phyloP scores from a whole-genome alignment of 2,329 filamentous ascomycete genomes.

The Diaporthe sp. region DNA sequence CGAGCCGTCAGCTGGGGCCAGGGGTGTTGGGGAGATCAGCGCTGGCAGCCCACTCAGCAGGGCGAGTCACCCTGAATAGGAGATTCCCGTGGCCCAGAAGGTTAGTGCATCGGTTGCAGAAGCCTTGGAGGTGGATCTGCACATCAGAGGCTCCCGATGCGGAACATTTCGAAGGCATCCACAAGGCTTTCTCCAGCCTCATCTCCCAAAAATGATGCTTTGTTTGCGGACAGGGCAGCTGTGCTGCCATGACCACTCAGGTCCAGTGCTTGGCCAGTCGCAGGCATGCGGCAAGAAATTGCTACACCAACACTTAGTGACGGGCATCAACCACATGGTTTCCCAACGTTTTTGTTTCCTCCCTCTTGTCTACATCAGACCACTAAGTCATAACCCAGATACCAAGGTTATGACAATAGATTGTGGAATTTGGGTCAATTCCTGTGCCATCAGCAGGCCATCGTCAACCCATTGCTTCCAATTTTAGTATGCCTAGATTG shows the following conservation, averaged over 20 bases:
- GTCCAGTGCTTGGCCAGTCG: background rate
- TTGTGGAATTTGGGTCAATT: background rate
- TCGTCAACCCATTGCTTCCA: background rate
- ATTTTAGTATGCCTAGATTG: background rate
- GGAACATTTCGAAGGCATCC: conserved; percentile 22
- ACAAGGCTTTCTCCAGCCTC: conserved; percentile 29
- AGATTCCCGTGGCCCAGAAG: conserved; percentile 5
- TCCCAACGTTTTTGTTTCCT: background rate
- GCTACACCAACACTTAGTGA: background rate
- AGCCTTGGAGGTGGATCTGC: conserved; percentile 22
- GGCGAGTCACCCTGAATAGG: background rate
- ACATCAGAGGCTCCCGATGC: conserved; percentile 8
- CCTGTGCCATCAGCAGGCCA: background rate
- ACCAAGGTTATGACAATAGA: accelerated
- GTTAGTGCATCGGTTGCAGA: conserved; percentile 4
- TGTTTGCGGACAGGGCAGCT: conserved; percentile 5
- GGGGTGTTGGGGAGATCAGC: conserved; percentile 18
- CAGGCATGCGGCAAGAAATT: background rate
- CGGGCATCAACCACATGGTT: background rate
- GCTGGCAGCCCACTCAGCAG: conserved; percentile 14
- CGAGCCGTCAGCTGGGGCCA: conserved; percentile 28
- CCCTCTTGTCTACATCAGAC: too few relatives aligned
- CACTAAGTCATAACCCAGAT: background rate
- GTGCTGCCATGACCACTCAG: background rate
- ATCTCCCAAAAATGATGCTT: background rate